A percentile compares a stretch with the other conserved stretches of the same genome.
These are phyloP conservation scores for Onygenales sp. DNA, from an alignment of 2,329 filamentous ascomycete genomes.

Conservation along the genomic window DNA sequence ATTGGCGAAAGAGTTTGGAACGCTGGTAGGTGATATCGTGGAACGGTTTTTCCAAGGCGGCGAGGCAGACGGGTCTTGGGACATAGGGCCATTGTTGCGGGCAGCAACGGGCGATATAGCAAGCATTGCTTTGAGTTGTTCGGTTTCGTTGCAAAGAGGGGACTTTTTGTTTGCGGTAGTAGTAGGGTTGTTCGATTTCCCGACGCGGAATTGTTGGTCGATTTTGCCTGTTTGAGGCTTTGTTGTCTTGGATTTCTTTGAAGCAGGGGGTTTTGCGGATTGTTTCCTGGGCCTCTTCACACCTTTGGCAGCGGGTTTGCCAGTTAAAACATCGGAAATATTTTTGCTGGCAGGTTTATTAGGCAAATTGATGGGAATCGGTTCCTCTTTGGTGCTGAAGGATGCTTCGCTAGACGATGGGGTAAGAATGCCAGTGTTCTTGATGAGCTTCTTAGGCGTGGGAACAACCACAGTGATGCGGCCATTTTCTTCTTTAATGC, in stretches of 20 bases:
- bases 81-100: conserved; percentile 28
- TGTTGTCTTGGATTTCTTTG: conserved; percentile 5
- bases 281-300: neutral
- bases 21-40: conserved; percentile 12
- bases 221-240: conserved; percentile 5
- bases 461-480: conserved; percentile 31
- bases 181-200: conserved; percentile 3
- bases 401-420: conserved; percentile 32
- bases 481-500: conserved; percentile 29
- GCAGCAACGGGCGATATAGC: conserved; percentile 24
- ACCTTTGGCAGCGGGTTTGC: conserved; percentile 21
- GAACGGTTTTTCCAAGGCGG: conserved; percentile 7
- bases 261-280: conserved; percentile 1
- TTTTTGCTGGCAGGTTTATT: neutral
- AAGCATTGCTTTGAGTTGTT: conserved; percentile 24
- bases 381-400: conserved; percentile 15
- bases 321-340: conserved; percentile 3
- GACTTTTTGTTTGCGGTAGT: conserved; percentile 10
- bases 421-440: conserved; percentile 29
- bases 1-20: conserved; percentile 8
- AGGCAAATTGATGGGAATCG: neutral
- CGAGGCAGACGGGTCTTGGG: conserved; percentile 11
- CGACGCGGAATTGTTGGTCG: conserved; percentile 5
- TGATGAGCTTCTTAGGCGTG: conserved; percentile 28
- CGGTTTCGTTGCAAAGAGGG: conserved; percentile 16